These are phyloP conservation scores for Trichoderma sp. DNA, from an alignment of 2,329 filamentous ascomycete genomes.

Conservation along the genomic window DNA sequence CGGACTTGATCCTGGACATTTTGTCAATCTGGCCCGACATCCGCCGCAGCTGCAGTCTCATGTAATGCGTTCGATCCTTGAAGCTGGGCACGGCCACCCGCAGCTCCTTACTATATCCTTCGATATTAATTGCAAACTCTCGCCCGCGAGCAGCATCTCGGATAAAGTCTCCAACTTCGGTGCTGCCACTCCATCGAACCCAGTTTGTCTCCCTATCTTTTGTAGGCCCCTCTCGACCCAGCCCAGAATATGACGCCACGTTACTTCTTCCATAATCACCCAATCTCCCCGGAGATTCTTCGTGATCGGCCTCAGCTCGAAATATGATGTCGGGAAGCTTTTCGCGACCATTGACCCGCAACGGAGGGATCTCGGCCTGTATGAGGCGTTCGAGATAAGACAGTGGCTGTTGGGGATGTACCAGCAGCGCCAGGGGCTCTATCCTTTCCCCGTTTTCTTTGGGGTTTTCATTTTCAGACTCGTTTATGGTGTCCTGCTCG, in stretches of 20 bases:
- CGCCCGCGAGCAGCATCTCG: conserved; percentile 80
- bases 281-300: conserved; percentile 41
- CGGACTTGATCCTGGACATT: conserved; percentile 70
- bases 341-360: conserved; percentile 62
- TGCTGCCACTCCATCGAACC: conserved; percentile 83
- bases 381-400: conserved; percentile 88
- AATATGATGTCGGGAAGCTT: conserved; percentile 74
- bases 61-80: conserved; percentile 84
- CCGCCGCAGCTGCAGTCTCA: conserved; percentile 72
- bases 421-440: conserved; percentile 79
- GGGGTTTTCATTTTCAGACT: conserved; percentile 37
- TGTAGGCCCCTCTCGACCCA: conserved; percentile 57
- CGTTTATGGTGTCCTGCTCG: conserved; percentile 40
- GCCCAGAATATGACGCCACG: conserved; percentile 68
- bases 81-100: conserved; percentile 82
- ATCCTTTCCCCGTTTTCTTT: conserved; percentile 42
- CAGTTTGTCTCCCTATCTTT: conserved; percentile 51
- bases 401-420: conserved; percentile 86
- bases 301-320: conserved; percentile 69
- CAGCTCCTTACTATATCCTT: conserved; percentile 63
- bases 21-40: conserved; percentile 65
- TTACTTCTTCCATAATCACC: conserved; percentile 31
- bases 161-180: conserved; percentile 92
- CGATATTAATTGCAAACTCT: conserved; percentile 81
- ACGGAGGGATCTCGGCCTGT: conserved; percentile 75